Base-by-base conservation (phyloP, 2,329 filamentous ascomycete genomes). In the Phoma sp. region DNA sequence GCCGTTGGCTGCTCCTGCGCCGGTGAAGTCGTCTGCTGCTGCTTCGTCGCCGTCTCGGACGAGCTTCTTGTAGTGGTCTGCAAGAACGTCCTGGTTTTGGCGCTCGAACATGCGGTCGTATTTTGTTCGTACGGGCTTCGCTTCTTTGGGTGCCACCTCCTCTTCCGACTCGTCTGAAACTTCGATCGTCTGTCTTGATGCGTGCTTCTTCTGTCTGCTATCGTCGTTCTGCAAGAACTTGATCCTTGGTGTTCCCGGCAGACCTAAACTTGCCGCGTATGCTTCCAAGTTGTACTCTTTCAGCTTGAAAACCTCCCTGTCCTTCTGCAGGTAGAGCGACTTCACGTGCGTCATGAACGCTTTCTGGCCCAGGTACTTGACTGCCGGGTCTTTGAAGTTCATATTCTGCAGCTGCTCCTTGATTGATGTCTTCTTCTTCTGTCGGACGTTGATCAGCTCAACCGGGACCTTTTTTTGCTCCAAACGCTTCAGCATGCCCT, bases 91-190 rank as follows among this genome's bases (percentile, higher is more conserved):
- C 76, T 98, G 93, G 76, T 99, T 99, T 65, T 89, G 90, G 56
- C 95, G 84, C 79, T 97, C 93, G 76, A 98, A 97, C 95, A 99
- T 98, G 65, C 92, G 89, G 75, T 99, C 92, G 73, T 96, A 96
- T 75, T 96, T 98, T 26, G 96, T 99, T 57, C 92, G 86, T 15
- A 96, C 91, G 76, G 87, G 86, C 73, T 84, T 86, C 56, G 80
- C 77, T 61, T 80, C 73, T 67, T 83, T 82, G 28, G 72, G 67
- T 32, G 73, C 79, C 21, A 68, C 72, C 14, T 81, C 82, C 7
- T 85, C 81, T 3, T 87, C 87, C 12, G 84, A 87, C 73, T 90
- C 73, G 73, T 90, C 73, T 74, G 90, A 71, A 11, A 72, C 64
- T 17, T 79, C 78, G 39, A 91, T 76, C 43, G 83, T 80, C 33